Evolutionary conservation across 192 early-diverging fungal species (phyloP), one percentile per base, ranked within the genome.

Genomic region (Gigaspora rosea): DNA sequence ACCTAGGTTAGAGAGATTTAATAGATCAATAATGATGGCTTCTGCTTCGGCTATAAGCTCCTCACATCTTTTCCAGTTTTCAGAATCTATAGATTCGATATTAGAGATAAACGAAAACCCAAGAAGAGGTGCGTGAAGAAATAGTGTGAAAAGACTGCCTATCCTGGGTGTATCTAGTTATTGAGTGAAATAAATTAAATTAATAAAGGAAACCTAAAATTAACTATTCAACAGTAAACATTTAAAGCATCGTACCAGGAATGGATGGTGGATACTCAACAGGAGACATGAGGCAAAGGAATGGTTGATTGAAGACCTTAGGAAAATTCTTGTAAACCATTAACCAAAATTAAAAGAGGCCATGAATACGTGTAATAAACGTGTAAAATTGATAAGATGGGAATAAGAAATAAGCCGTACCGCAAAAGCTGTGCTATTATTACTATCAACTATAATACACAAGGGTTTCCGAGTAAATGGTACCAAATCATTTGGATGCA

Each of bases 391-490:
- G 52, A 56, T 15, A 32, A 9, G 49, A 35, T 51, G 10, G 79
- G 20, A 61, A 74, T 20, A n/a, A 11, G 66, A 49, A 78, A 61
- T 27, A 49, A 83, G 46, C 50, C 78, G 41, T 82, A 92, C 93
- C 78, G 90, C 90, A 85, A 98, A 99, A 7, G 92, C 94, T 4
- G 78, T 78, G 22, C 94, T 94, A 80, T 96, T 94, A 73, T 88
- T 91, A 84, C 96, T 97, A 78, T 99, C 97, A 18, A 99, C 88
- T 68, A 99, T 88, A 22, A 98, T 79, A 76, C 98, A 98, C 76
- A 99, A 84, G 8, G 97, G 94, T 71, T 98, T 97, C 65, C 97
- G 86, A 54, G 96, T 96, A 72, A 96, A 98, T 0, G 97, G 97
- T 11, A 97, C 79, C 41, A 99, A 85, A 76, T 99, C 97, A 3